These are phyloP conservation scores for Saccharomycopsis crataegensis DNA, from an alignment of 1,139 yeast species.

Conservation along the genomic window DNA sequence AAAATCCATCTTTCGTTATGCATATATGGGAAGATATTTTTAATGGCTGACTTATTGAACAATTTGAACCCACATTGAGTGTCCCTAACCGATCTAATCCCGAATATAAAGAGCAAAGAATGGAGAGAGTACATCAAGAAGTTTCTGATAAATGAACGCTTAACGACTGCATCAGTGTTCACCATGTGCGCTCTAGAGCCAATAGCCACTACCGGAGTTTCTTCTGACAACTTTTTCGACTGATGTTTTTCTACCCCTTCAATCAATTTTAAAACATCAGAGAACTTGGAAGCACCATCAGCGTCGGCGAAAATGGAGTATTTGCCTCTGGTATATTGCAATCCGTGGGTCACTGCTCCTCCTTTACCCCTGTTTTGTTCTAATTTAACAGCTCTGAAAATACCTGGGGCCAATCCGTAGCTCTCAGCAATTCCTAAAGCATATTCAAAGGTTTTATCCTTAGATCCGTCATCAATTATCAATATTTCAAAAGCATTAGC, in stretches of 20 bases:
- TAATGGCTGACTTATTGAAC: slow-evolving; percentile 65
- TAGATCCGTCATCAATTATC: slow-evolving; percentile 87
- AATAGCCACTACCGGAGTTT: slow-evolving; percentile 57
- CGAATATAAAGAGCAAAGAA: slow-evolving; percentile 77
- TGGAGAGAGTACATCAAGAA: slow-evolving; percentile 92
- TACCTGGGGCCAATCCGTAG: slow-evolving; percentile 46
- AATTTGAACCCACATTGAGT: slow-evolving; percentile 97
- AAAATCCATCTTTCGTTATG: slow-evolving; percentile 98
- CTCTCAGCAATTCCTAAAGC: slow-evolving; percentile 62
- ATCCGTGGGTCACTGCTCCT: slow-evolving; percentile 95
- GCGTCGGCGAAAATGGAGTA: slow-evolving; percentile 90
- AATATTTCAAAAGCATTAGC: slow-evolving; percentile 57
- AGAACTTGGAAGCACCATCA: slow-evolving; percentile 87
- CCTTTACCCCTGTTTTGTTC: slow-evolving; percentile 87
- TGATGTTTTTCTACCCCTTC: slow-evolving; percentile 33
- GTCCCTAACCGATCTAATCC: slow-evolving; percentile 78
- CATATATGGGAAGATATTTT: slow-evolving; percentile 73
- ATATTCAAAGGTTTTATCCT: slow-evolving; percentile 67
- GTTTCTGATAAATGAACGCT: slow-evolving; percentile 80
- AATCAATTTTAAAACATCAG: slow-evolving; percentile 55
- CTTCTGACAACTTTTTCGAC: slow-evolving; percentile 12
- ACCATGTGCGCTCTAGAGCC: slow-evolving; percentile 98
- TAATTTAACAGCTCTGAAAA: slow-evolving; percentile 61
- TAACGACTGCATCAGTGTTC: slow-evolving; percentile 90
- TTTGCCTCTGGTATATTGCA: slow-evolving; percentile 66